Base-by-base conservation (phyloP, 176 grass and related monocot genomes). In the Aechmea fasciata region DNA sequence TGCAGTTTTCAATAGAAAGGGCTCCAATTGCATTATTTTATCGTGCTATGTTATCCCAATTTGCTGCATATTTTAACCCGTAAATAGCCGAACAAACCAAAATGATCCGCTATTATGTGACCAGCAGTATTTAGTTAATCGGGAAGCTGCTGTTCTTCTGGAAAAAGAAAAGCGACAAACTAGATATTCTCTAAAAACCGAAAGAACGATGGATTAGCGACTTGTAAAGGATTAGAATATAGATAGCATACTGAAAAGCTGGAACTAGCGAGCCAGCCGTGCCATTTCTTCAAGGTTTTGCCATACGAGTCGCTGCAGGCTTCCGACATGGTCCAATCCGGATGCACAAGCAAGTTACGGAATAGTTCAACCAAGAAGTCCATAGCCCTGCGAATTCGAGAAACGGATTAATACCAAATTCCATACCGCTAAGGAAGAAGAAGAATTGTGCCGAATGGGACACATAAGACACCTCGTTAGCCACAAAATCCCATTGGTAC, bases 401-500 rank as follows among this genome's bases (percentile, higher is more conserved):
- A 48, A 52, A 47, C 67, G 51, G 23, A 10, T 74, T 73, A 72
- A 68, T 81, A 13, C 49, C 47, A 11, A 82, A 61, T 28, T 66
- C 22, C 15, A 29, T 61, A 61, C 55, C 13, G 15, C 2, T 61
- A 9, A n/a, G 11, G 33, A 7, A 6, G 33, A 41, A 41, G 33
- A 41, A 41, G 33, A 41, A 41, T 41, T 41, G 33, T 6, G 33
- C 1, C 33, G 33, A 41, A 73, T 22, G 48, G 55, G 53, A 17
- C 77, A 68, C 20, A 50, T 69, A 10, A 62, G 71, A 52, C 41
- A 99, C 89, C 94, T 99, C 49, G 94, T 99, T 52, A 99, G 80
- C 94, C 94, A 93, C 69, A 99, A 83, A 93, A 99, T 86, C 52
- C 89, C 94, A 81, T 99, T 99, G 71, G 89, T 90, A 63, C 94